A percentile compares a stretch with the other conserved stretches of the same genome.
These are phyloP conservation scores for Nothopassalora personata DNA, from an alignment of 2,329 filamentous ascomycete species.

Conservation along the genomic window DNA sequence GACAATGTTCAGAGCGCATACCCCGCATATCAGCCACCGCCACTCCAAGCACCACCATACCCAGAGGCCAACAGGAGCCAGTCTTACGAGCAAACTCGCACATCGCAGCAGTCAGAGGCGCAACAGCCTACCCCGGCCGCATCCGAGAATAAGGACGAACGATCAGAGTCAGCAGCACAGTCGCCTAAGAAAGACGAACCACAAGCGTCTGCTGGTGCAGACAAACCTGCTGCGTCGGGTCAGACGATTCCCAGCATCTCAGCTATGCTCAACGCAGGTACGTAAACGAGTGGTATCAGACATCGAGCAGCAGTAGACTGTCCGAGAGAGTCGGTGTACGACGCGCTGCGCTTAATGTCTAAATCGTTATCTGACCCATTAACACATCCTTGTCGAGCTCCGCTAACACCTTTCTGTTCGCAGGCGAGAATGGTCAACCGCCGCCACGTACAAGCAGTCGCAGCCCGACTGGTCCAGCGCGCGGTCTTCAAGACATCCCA, in stretches of 20 bases:
- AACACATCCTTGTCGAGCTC: no score
- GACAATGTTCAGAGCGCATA: conserved; percentile 3
- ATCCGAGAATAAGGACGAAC: conserved; percentile 3
- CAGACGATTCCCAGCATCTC: conserved; percentile 51
- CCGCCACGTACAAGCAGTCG: conserved; percentile 28
- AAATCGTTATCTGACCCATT: no score
- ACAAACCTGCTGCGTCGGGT: conserved; percentile 27
- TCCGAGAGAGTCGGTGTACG: no score
- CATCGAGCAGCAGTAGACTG: no score
- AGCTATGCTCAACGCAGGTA: conserved; percentile 39
- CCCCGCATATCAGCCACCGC: conserved; percentile 18
- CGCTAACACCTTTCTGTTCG: conserved; percentile 2
- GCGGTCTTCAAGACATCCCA: conserved; percentile 33
- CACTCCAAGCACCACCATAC: conserved; percentile 18
- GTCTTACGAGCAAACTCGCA: conserved; percentile 8
- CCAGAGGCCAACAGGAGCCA: conserved; percentile 8
- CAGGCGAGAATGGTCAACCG: conserved; percentile 22
- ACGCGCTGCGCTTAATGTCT: no score
- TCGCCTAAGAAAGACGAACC: conserved; percentile 11
- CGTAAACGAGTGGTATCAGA: no score
- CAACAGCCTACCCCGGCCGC: conserved; percentile 15
- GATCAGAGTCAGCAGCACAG: conserved; percentile 7
- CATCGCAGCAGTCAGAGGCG: conserved; percentile 10
- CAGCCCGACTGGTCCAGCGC: conserved; percentile 26
- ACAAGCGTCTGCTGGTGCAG: conserved; percentile 30